Evolutionary conservation across 768 basidiomycete genomes (phyloP).

Genomic region (Serendipita vermifera): DNA sequence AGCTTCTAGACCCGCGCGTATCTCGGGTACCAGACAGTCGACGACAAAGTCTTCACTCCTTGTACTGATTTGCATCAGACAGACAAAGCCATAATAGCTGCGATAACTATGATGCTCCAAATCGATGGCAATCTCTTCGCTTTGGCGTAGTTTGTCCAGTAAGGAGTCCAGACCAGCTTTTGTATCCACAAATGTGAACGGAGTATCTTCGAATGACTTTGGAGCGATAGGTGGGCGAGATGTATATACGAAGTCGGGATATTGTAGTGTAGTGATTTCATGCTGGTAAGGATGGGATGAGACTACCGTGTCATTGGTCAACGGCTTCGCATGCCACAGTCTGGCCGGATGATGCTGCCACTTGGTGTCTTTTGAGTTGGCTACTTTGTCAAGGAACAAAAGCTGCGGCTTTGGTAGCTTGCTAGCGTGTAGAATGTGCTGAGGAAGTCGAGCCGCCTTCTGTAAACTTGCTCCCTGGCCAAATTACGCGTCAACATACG

Average conservation of each 20-base stretch:
- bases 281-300: constrained; percentile 65
- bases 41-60: constrained; percentile 76
- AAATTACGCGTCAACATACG: background rate
- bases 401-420: constrained; percentile 74
- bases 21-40: constrained; percentile 45
- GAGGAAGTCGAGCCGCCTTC: constrained; percentile 10
- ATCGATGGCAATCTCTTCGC: constrained; percentile 81
- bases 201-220: constrained; percentile 46
- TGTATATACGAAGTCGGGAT: constrained; percentile 56
- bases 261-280: constrained; percentile 63
- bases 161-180: constrained; percentile 42
- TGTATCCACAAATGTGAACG: constrained; percentile 61
- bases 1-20: constrained; percentile 60
- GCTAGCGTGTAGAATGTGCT: constrained; percentile 54
- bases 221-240: constrained; percentile 39
- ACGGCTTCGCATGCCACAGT: constrained; percentile 55
- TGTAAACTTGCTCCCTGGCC: background rate
- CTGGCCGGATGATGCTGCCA: constrained; percentile 60
- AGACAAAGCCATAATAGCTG: constrained; percentile 75
- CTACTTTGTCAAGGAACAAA: constrained; percentile 43
- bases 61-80: constrained; percentile 86
- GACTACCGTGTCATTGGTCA: background rate
- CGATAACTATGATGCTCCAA: constrained; percentile 88
- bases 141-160: constrained; percentile 49
- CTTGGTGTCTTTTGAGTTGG: constrained; percentile 42